phyloP scores from a whole-genome alignment of 148 eudicot species.

The Cornus kousa region DNA sequence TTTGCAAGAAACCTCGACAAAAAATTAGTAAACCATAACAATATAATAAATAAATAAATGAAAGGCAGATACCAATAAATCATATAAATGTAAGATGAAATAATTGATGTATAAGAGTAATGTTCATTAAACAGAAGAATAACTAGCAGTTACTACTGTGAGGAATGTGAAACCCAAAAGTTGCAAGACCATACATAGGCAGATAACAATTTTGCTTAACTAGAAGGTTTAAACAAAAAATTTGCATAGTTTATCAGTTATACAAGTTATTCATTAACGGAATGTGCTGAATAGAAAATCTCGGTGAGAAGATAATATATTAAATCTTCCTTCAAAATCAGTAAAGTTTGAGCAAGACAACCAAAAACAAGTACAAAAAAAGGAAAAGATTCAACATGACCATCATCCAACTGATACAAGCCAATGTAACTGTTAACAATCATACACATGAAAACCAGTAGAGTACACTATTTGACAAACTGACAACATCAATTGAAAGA shows the following conservation, averaged over 20 bases:
- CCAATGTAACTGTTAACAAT: background rate
- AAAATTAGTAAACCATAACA: no score
- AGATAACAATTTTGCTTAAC: background rate
- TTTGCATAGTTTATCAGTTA: background rate
- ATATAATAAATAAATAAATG: no score
- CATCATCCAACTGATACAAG: constrained; percentile 1
- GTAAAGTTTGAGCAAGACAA: background rate
- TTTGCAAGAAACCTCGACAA: background rate
- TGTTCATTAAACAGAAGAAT: no score
- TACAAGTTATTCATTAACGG: constrained; percentile 1
- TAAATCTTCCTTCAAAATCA: background rate
- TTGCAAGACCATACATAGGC: background rate
- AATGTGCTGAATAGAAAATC: background rate
- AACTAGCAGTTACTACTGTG: no score
- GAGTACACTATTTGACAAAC: background rate
- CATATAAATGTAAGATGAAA: no score
- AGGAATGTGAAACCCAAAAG: background rate
- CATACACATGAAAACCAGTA: constrained; percentile 13
- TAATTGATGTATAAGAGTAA: no score
- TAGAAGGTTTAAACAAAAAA: background rate
- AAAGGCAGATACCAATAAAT: no score
- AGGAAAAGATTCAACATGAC: background rate
- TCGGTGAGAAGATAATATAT: background rate
- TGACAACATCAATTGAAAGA: constrained; percentile 5
- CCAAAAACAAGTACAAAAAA: background rate